Conservation (phyloP, 1,139 yeast species). For the Blastobotrys apis region DNA sequence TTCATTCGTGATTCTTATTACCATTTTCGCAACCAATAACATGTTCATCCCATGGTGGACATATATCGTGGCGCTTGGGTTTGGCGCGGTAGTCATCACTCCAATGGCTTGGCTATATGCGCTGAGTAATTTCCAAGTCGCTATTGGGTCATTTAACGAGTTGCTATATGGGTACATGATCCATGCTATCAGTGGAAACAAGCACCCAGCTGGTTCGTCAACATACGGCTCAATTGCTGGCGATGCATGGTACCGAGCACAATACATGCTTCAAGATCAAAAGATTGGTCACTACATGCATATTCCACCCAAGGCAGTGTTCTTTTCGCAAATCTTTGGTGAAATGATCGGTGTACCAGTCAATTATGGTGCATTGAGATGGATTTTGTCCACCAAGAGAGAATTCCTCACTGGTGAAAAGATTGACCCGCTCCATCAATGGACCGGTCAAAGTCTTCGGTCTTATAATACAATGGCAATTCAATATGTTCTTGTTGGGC, state of each 20-base stretch:
- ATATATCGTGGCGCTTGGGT: conserved; percentile 12
- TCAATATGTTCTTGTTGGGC: conserved; percentile 15
- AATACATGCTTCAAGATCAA: conserved; percentile 40
- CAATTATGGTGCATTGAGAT: conserved; percentile 13
- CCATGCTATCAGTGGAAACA: conserved; percentile 48
- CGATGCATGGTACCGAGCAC: conserved; percentile 18
- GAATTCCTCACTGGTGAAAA: conserved; percentile 13
- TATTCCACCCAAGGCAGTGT: conserved; percentile 50
- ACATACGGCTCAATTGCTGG: conserved; percentile 43
- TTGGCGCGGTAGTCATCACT: conserved; percentile 14
- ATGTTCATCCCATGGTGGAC: conserved; percentile 18
- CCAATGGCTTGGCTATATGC: conserved; percentile 43
- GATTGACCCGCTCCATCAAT: conserved; percentile 11
- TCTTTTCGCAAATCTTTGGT: conserved; percentile 48
- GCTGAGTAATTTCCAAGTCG: conserved; percentile 46
- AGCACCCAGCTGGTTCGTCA: conserved; percentile 52
- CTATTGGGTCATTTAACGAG: conserved; percentile 50
- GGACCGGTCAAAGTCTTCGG: conserved; percentile 15
- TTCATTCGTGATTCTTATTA: conserved; percentile 43
- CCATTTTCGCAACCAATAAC: conserved; percentile 32
- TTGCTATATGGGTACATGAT: conserved; percentile 48
- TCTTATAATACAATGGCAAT: conserved; percentile 11
- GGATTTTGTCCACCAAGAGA: conserved; percentile 12
- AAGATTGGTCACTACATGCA: conserved; percentile 51
- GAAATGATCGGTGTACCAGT: conserved; percentile 13